Evolutionary conservation across 2,329 filamentous ascomycete genomes (phyloP).

Genomic region (Gaeumannomyces sp.): DNA sequence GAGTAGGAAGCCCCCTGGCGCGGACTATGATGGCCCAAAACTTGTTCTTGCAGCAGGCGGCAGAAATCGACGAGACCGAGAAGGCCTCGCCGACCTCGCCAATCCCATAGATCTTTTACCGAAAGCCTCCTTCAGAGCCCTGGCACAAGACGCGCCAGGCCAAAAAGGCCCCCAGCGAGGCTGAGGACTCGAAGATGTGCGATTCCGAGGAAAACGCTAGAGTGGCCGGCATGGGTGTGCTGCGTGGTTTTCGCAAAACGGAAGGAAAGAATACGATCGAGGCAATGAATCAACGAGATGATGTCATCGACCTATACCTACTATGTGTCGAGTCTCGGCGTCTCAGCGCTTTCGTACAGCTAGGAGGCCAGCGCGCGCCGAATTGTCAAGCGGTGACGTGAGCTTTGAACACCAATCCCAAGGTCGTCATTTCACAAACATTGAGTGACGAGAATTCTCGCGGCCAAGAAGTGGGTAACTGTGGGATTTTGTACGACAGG

Average conservation of each 20-base stretch:
- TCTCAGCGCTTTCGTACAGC: neutral
- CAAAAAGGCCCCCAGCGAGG: constrained; percentile 5
- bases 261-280: neutral
- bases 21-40: constrained; percentile 10
- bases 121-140: constrained; percentile 6
- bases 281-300: neutral
- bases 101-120: neutral
- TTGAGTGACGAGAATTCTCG: neutral
- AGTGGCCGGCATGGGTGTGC: neutral
- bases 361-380: neutral
- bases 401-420: neutral
- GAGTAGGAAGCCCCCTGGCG: constrained; percentile 8
- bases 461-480: neutral
- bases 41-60: constrained; percentile 7
- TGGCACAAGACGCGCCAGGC: constrained; percentile 7
- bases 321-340: neutral
- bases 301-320: neutral
- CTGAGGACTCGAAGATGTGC: constrained; percentile 6
- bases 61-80: neutral
- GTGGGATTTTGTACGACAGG: neutral
- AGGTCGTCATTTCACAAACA: neutral
- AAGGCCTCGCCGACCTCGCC: neutral
- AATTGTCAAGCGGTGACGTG: neutral
- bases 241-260: neutral
- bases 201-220: constrained; percentile 1